Conservation (phyloP, 306 rosid genomes). For the Vigna unguiculata region DNA sequence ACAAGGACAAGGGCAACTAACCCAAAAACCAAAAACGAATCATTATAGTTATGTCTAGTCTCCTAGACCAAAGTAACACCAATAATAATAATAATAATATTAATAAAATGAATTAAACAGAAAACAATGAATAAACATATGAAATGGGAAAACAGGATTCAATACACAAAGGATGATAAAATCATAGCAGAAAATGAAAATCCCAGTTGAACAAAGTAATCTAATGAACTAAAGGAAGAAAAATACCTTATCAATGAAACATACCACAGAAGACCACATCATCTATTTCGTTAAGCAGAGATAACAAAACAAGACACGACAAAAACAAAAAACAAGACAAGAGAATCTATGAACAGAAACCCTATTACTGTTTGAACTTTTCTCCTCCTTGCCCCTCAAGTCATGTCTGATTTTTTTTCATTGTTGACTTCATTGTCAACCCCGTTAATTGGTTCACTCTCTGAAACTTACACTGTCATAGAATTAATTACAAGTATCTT, state of each 20-base stretch:
- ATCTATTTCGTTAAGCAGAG: background rate
- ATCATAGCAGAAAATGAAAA: slow-evolving; percentile 7
- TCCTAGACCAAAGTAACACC: background rate
- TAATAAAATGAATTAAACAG: background rate
- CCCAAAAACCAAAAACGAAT: background rate
- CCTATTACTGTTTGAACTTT: background rate
- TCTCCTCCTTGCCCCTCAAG: slow-evolving; percentile 19
- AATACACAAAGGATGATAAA: background rate
- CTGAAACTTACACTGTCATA: background rate
- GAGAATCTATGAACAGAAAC: background rate
- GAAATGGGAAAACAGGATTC: background rate
- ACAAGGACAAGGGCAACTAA: background rate
- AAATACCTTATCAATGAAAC: slow-evolving; percentile 22
- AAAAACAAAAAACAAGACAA: background rate
- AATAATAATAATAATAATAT: no score
- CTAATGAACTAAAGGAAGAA: background rate
- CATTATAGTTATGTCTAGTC: background rate
- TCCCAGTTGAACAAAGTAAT: background rate
- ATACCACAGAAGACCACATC: slow-evolving; percentile 9
- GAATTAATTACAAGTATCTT: background rate
- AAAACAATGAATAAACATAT: background rate
- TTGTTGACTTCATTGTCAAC: slow-evolving; percentile 14
- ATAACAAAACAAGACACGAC: background rate
- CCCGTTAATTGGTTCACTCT: background rate
- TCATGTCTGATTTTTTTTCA: background rate